Evolutionary conservation across 106 monocot genomes (phyloP).

Genomic region (Narthecium ossifragum): DNA sequence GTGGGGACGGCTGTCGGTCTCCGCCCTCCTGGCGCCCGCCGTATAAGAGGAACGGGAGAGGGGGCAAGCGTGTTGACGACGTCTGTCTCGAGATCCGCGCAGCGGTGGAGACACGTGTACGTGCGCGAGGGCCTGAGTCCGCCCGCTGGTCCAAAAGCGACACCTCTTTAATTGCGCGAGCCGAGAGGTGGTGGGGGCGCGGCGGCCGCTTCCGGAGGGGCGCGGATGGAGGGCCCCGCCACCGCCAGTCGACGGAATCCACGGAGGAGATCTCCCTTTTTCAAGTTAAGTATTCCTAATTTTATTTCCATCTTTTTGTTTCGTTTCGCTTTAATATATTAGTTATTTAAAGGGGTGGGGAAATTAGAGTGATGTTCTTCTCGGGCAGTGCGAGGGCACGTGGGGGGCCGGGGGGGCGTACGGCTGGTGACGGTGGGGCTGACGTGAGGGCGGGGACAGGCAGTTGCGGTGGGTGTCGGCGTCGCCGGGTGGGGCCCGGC

Average conservation of each 20-base stretch:
- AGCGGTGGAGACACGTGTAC: not conserved
- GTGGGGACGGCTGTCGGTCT: too few species aligned
- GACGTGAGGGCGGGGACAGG: too few species aligned
- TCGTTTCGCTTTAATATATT: not conserved
- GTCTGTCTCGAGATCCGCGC: conserved; percentile 8
- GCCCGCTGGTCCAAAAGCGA: not conserved
- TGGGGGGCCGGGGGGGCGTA: not conserved
- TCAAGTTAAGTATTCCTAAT: not conserved
- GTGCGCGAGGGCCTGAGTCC: not conserved
- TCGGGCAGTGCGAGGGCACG: not conserved
- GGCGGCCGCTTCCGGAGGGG: too few species aligned
- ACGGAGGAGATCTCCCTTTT: not conserved
- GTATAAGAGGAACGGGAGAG: too few species aligned
- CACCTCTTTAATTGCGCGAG: not conserved
- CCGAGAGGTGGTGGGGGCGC: not conserved
- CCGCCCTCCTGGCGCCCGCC: too few species aligned
- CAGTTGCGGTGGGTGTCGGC: too few species aligned
- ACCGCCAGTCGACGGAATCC: not conserved
- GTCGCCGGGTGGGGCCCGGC: not conserved
- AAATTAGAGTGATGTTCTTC: not conserved
- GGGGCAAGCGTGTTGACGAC: conserved; percentile 14
- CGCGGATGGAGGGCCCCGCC: not conserved
- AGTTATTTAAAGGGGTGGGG: not conserved
- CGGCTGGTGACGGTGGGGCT: not conserved
- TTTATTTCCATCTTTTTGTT: not conserved